These are phyloP conservation scores for Fusarium sp. DNA, from an alignment of 2,329 filamentous ascomycete genomes.

Conservation along the genomic window DNA sequence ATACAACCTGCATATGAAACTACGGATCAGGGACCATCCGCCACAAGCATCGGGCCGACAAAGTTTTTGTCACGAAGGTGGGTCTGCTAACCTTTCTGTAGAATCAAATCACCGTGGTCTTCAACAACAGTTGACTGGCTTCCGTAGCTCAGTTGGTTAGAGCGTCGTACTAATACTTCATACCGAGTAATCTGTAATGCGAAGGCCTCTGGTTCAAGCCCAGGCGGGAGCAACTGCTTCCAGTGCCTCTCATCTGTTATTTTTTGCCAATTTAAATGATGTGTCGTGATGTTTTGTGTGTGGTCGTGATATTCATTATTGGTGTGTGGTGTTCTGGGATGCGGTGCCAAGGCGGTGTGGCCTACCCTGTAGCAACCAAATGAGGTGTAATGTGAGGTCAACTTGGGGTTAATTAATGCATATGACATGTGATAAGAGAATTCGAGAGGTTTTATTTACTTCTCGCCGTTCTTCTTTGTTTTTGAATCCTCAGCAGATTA, in stretches of 20 bases:
- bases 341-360: neutral
- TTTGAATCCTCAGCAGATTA: too few relatives aligned
- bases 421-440: too few relatives aligned
- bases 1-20: too few relatives aligned
- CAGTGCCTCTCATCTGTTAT: too few relatives aligned
- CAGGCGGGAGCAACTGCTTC: conserved; percentile 31
- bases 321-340: conserved; percentile 18
- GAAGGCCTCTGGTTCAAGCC: conserved; percentile 47
- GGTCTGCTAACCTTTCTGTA: too few relatives aligned
- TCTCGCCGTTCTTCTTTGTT: too few relatives aligned
- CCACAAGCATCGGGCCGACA: too few relatives aligned
- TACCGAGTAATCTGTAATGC: conserved; percentile 41
- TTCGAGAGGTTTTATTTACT: too few relatives aligned
- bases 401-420: too few relatives aligned
- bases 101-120: accelerated
- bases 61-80: too few relatives aligned
- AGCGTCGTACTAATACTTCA: conserved; percentile 49
- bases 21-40: too few relatives aligned
- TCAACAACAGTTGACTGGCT: conserved; percentile 40
- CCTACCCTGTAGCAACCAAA: neutral
- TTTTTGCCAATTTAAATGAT: too few relatives aligned
- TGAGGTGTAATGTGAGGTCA: neutral
- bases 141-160: conserved; percentile 51
- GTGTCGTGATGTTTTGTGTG: neutral
- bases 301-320: neutral